Evolutionary conservation across 768 basidiomycete species (phyloP), one percentile per base, ranked within the genome.

Genomic region (Cantharellus cinnabarinus): DNA sequence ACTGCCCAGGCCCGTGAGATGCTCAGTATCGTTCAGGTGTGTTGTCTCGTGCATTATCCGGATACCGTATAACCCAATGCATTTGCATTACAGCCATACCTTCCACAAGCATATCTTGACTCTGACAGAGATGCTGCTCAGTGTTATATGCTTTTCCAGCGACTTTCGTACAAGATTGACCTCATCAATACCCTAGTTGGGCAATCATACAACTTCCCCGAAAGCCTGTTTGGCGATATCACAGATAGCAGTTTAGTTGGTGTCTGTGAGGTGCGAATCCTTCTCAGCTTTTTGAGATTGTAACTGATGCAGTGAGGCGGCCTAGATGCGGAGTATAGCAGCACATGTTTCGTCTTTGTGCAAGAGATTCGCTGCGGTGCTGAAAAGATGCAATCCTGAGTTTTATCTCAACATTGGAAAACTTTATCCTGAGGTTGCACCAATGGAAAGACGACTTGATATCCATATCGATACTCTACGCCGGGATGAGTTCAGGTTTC

Each of bases 121-220:
- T 80, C 79, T 7, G 95, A 99, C 68, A 79, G 77, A 63, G 89
- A 90, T 63, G 85, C 94, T 0, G 88, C 90, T 2, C 82, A 78
- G 63, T 86, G 87, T 64, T 87, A 94, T 64, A 73, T 98, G 61
- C 88, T 95, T 76, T 95, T 98, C 81, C 83, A 83, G 63, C 82
- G 95, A 4, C 70, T 98, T 64, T 83, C 82, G 0, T 74, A 76
- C 67, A 99, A 99, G 70, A 76, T 87, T 39, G 88, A 95, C 63
- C 75, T 95, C 50, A 82, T 98, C 69, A 88, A 84, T 65, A 76
- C 71, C 7, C 78, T 89, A 59, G 82, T 93, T 41, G 88, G 84
- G 1, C 83, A 89, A 62, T 78, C 80, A 14, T 86, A 97, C 66
- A 79, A 79, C 41, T 71, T 99, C 39, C 89, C 91, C 3, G 88